Conservation (phyloP, 1,284 basidiomycete species). For the Sanghuangporus weigelae region DNA sequence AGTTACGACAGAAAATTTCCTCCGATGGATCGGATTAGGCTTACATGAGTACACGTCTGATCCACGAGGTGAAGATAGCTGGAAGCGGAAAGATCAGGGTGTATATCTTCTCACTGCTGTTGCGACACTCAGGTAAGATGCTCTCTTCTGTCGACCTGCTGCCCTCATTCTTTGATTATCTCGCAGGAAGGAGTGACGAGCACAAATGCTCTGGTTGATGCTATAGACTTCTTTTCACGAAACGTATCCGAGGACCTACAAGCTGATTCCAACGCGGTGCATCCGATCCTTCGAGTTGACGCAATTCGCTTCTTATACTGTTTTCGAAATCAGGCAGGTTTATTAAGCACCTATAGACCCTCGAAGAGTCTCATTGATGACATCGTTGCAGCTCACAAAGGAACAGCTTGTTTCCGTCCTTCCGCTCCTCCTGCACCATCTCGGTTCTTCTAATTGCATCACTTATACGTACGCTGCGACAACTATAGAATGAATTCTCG, state of each 20-base stretch:
- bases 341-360: neutral
- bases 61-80: slow-evolving; percentile 62
- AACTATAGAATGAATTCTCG: slow-evolving; percentile 85
- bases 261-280: too few relatives aligned
- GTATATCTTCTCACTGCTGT: slow-evolving; percentile 90
- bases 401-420: slow-evolving; percentile 90
- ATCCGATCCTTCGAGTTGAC: too few relatives aligned
- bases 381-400: slow-evolving; percentile 72
- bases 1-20: slow-evolving; percentile 82
- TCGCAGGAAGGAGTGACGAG: too few relatives aligned
- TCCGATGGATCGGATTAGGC: slow-evolving; percentile 76
- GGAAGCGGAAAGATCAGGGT: slow-evolving; percentile 94
- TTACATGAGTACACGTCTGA: slow-evolving; percentile 47
- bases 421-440: slow-evolving; percentile 83
- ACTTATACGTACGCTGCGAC: slow-evolving; percentile 84
- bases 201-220: too few relatives aligned
- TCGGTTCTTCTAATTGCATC: slow-evolving; percentile 78
- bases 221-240: too few relatives aligned
- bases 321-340: too few relatives aligned
- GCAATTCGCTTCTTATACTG: too few relatives aligned
- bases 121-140: too few relatives aligned
- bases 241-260: too few relatives aligned
- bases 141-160: too few relatives aligned
- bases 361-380: neutral
- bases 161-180: too few relatives aligned